Conservation (phyloP, 495 filamentous ascomycete species). For the Xanthoparmelia taractica region DNA sequence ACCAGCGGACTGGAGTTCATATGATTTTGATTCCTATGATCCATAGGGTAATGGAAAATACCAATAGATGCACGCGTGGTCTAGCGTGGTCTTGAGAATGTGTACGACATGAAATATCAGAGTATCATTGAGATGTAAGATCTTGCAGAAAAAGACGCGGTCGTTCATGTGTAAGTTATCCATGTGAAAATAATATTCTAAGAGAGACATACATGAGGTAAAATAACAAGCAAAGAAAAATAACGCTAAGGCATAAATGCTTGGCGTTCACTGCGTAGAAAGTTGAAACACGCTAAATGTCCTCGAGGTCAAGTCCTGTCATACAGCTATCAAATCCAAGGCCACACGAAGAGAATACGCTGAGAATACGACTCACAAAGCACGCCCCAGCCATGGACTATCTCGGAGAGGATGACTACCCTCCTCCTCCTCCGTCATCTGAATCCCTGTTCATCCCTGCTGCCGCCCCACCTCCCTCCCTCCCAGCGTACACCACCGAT, state of each 20-base stretch:
- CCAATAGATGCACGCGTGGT: too few species aligned
- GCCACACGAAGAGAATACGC: not conserved
- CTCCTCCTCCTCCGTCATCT: constrained; percentile 8
- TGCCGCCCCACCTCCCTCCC: not conserved
- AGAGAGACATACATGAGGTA: too few species aligned
- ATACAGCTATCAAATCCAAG: constrained; percentile 7
- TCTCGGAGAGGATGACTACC: constrained; percentile 21
- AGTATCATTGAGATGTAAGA: too few species aligned
- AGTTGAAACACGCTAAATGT: not conserved
- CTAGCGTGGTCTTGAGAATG: too few species aligned
- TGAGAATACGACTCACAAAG: not conserved
- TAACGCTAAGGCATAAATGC: not conserved
- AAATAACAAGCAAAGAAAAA: too few species aligned
- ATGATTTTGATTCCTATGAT: too few species aligned
- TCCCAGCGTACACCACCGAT: constrained; percentile 15
- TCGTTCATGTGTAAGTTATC: too few species aligned
- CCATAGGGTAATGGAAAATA: too few species aligned
- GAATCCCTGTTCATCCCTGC: not conserved
- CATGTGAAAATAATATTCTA: too few species aligned
- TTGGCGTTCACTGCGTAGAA: not conserved
- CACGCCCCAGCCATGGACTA: constrained; percentile 19
- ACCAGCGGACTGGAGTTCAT: too few species aligned
- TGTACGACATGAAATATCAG: too few species aligned
- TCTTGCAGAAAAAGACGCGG: too few species aligned
- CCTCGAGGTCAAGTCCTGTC: constrained; percentile 5